Evolutionary conservation across 108 stramenopile species (phyloP).

Genomic region (Aurantiochytrium sp.): DNA sequence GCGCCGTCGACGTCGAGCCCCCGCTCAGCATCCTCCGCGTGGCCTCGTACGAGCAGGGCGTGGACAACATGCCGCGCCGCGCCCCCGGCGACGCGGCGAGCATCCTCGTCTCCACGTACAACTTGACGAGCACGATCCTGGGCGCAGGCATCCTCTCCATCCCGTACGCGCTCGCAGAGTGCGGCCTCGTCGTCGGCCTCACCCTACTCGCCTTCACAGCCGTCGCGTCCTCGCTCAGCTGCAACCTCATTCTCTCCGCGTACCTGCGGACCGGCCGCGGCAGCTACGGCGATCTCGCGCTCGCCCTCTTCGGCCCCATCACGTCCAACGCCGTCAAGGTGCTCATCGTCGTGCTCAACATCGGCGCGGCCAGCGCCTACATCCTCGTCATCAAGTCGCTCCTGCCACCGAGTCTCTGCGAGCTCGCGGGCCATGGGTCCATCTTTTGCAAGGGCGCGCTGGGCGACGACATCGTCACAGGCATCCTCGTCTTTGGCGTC

Average conservation of each 20-base stretch:
- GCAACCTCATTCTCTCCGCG: neutral
- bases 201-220: neutral
- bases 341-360: neutral
- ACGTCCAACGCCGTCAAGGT: neutral
- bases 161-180: neutral
- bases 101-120: neutral
- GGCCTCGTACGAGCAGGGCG: neutral
- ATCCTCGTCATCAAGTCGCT: conserved; percentile 12
- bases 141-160: conserved; percentile 25
- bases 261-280: conserved; percentile 18
- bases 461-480: neutral
- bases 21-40: neutral
- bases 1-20: neutral
- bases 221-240: neutral
- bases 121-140: conserved; percentile 4
- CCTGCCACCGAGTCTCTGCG: conserved; percentile 9
- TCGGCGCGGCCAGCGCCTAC: conserved; percentile 7
- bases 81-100: neutral
- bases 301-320: neutral
- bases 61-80: neutral
- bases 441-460: neutral
- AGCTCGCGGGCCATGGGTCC: neutral
- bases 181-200: neutral
- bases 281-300: neutral
- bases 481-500: neutral